Evolutionary conservation across 2,329 filamentous ascomycete genomes (phyloP), one percentile per base, ranked within the genome.

Genomic region (Cercospora janseana): DNA sequence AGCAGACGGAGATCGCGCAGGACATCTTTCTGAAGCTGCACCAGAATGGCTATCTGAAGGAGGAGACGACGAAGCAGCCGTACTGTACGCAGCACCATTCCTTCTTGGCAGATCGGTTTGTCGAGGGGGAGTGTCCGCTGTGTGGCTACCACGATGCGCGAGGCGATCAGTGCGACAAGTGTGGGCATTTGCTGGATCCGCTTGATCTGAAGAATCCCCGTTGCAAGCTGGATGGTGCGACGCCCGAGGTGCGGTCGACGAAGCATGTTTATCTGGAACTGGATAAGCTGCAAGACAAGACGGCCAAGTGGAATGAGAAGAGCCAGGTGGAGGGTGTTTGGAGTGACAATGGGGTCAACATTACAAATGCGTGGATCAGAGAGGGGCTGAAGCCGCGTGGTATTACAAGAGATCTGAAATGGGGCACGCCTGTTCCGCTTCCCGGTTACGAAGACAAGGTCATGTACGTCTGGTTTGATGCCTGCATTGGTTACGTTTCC

Each of bases 1-100:
- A 93, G 63, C 93, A 97, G 72, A 96, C 90, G 16, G 81, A 89
- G 60, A 97, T 98, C 62, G 88, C 91, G 7, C 93, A 97, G 72
- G 82, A 88, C 57, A 91, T 97, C 59, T 97, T 97, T 72, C 75
- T 77, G 49, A 85, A 90, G 68, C 80, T 98, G n/a, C 79, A 90
- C 73, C 80, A 93, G 57, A 95, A 95, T 63, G 89, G 87, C 21
- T 95, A 83, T 66, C 78, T 97, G 51, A 86, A 91, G 69, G 90
- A 97, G 77, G 81, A 87, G 58, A 87, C 85, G 51, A 93, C 90
- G 7, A 86, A 82, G 20, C 93, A 98, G 70, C 89, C 92, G 18
- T 97, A 89, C 75, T 97, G 93, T 70, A 86, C 90, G 59, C 54
- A 67, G 46, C 70, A 73, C 59, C 61, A 69, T 60, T 70, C 70